Evolutionary conservation across 192 early-diverging fungal genomes (phyloP).

Genomic region (Piromyces sp.): DNA sequence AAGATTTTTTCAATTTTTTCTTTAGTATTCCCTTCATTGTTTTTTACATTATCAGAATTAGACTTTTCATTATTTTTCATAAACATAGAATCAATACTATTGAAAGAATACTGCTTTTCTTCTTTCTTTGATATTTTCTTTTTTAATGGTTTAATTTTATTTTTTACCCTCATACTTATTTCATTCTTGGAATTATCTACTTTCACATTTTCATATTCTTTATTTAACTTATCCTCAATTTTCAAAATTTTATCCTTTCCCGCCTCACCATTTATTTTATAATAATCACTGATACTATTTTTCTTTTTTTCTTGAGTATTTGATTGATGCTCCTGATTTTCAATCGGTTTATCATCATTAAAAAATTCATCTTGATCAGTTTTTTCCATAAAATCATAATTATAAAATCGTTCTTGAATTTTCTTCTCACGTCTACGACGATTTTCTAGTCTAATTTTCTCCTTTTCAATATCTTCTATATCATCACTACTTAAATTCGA

Average conservation of each 20-base stretch:
- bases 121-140: background rate
- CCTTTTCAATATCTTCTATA: background rate
- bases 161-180: background rate
- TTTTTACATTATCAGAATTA: background rate
- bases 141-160: background rate
- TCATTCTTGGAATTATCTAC: background rate
- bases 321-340: too few species aligned
- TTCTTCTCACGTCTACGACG: background rate
- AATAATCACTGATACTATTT: background rate
- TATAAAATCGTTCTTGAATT: background rate
- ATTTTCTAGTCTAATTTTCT: background rate
- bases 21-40: background rate
- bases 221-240: background rate
- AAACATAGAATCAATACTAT: background rate
- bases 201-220: background rate
- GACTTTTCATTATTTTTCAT: background rate
- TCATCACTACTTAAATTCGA: background rate
- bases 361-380: too few species aligned
- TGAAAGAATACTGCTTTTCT: background rate
- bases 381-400: background rate
- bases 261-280: background rate
- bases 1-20: background rate
- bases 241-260: background rate
- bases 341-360: too few species aligned
- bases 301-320: background rate